Base-by-base conservation (phyloP, 768 basidiomycete genomes). In the Auricularia sp. region DNA sequence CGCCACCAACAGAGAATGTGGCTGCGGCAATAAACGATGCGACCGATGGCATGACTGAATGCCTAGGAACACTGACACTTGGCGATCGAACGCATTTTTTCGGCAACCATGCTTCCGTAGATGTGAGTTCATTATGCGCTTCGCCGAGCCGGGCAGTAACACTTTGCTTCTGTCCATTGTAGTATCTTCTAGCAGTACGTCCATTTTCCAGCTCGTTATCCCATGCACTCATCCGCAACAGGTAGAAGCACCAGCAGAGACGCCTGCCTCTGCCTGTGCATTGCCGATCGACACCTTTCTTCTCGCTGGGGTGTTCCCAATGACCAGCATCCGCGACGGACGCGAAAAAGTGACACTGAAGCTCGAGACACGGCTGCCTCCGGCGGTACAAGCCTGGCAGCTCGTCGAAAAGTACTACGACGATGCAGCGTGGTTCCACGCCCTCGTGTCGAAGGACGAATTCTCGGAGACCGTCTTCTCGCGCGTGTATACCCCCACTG, bases 381-480 rank as follows among this genome's bases (percentile, higher is more conserved):
- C 56, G 3, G 24, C 29, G 10, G 13, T 7, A 6, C 16, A 29
- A 18, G 56, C 56, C 11, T 35, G 56, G 24, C 29, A 6, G 24
- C 34, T 29, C 21, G 29, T 59, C 24, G 56, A 59, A 6, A 11
- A 6, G 21, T 59, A 59, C 29, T 59, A 59, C 24, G 7, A 21
- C 24, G 24, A 59, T 29, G 56, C 56, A 18, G 56, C 56, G 10
- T 59, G 56, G 56, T 7, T 59, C 16, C 33, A 29, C 56, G 29
- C 4, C 34, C 29, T 34, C 18, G 33, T 59, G 6, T 8, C 56
- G 8, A 59, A 59, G 29, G 56, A 59, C 56, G 56, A 59, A 29
- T 35, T 59, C 56, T 14, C 13, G 24, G 56, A 29, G 18, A 6
- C 87, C 69, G 78, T 88, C 64, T 88, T 81, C 65, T 67, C 76